These are phyloP conservation scores for Pilatotrama ljubarskyi DNA, from an alignment of 768 basidiomycete species.

Conservation along the genomic window DNA sequence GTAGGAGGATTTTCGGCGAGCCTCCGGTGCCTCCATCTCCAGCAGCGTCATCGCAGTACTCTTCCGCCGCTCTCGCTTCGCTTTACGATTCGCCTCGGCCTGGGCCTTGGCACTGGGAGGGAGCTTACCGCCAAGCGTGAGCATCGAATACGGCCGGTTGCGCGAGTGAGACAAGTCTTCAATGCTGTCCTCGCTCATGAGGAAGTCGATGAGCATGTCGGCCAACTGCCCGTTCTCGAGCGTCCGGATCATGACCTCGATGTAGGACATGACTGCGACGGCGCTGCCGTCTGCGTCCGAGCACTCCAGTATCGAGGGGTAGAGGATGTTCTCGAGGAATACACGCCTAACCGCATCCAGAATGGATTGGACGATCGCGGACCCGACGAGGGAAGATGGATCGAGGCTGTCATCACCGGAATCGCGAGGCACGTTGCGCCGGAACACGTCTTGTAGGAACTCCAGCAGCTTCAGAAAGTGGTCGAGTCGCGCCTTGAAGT, in stretches of 20 bases:
- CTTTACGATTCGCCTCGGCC: conserved; percentile 39
- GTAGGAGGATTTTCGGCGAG: conserved; percentile 73
- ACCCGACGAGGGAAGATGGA: conserved; percentile 67
- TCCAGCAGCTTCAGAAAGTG: conserved; percentile 90
- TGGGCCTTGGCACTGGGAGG: conserved; percentile 36
- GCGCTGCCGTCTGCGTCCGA: conserved; percentile 93
- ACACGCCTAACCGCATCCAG: conserved; percentile 79
- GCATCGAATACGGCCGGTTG: conserved; percentile 41
- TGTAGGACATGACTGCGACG: conserved; percentile 93
- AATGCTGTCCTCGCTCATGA: conserved; percentile 78
- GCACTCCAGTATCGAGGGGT: conserved; percentile 91
- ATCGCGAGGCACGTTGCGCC: conserved; percentile 55
- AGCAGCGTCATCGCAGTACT: conserved; percentile 92
- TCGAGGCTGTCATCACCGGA: conserved; percentile 46
- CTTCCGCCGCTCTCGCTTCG: conserved; percentile 61
- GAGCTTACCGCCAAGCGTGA: conserved; percentile 39
- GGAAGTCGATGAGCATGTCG: conserved; percentile 72
- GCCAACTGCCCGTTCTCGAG: conserved; percentile 68
- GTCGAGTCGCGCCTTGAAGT: conserved; percentile 79
- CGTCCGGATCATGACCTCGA: conserved; percentile 84
- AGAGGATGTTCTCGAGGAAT: conserved; percentile 91
- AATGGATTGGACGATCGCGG: conserved; percentile 81
- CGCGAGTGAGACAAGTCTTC: conserved; percentile 57
- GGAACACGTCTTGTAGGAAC: conserved; percentile 87
- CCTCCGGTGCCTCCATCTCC: conserved; percentile 78